phyloP scores from a whole-genome alignment of 345 rosid species.

The Brassica rapa region DNA sequence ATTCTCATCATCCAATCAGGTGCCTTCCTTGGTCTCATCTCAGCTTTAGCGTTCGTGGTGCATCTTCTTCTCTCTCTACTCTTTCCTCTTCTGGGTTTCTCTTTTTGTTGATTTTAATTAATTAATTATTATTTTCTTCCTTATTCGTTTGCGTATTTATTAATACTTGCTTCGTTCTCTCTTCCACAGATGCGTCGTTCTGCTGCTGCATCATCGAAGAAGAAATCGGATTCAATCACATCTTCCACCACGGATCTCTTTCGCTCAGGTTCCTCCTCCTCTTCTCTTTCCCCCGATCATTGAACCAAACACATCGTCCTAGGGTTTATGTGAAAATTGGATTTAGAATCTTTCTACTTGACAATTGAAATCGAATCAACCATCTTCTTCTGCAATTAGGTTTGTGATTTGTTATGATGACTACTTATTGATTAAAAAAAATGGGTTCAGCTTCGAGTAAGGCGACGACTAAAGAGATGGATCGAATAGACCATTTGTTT shows the following conservation, averaged over 20 bases:
- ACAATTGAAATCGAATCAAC: background rate
- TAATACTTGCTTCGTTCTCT: background rate
- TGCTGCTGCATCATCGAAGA: conserved; percentile 53
- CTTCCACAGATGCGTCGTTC: conserved; percentile 80
- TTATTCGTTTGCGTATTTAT: background rate
- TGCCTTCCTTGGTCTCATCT: conserved; percentile 3
- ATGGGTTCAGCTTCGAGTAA: conserved; percentile 67
- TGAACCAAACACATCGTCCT: background rate
- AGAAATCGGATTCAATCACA: conserved; percentile 60
- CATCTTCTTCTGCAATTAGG: background rate
- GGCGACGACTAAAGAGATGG: conserved; percentile 91
- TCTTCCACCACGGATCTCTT: conserved; percentile 83
- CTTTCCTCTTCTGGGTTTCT: conserved; percentile 27
- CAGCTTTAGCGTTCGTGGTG: conserved; percentile 23
- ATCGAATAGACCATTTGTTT: conserved; percentile 78
- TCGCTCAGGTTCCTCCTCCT: conserved; percentile 68
- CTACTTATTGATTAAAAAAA: background rate
- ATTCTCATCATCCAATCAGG: conserved; percentile 21
- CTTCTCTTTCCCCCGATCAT: background rate
- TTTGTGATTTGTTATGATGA: conserved; percentile 6
- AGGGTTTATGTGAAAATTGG: conserved; percentile 35
- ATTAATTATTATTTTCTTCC: background rate
- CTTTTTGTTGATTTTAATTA: background rate
- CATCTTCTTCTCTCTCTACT: conserved; percentile 26
- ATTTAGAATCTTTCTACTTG: conserved; percentile 3